Evolutionary conservation across 1,284 basidiomycete species (phyloP), one percentile per base, ranked within the genome.

Genomic region (Boletellus deceptivus): DNA sequence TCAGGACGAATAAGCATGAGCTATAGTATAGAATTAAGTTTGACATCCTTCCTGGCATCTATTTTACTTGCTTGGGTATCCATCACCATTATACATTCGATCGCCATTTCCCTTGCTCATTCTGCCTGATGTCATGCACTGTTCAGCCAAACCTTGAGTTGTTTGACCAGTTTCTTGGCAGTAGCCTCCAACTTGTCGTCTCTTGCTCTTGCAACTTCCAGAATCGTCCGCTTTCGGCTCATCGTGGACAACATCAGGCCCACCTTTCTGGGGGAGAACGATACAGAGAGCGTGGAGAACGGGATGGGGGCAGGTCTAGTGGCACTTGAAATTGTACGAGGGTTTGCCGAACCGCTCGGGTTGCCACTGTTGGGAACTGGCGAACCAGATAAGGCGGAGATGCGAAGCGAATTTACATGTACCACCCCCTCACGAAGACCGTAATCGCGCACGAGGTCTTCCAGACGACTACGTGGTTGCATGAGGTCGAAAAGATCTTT

Each of bases 401-500:
- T 55, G 44, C 41, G 52, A 34, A 48, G 52, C n/a, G 38, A 43
- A 35, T 53, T 53, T 41, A 43, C 52, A 31, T 56, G 52, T 17
- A 89, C 68, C 17, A 83, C 69, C 6, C 80, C 80, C 27, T 78
- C 75, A 7, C 76, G 72, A 1, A 75, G 58, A n/a, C 86, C 87
- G 56, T 83, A 80, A 5, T 70, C 57, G 43, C 82, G 69, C 6
- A 90, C 72, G 43, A 91, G 75, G 65, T 91, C 88, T 63, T 91
- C 89, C 20, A 86, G 64, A 24, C 89, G 72, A 35, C 79, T 79
- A 44, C 80, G 78, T 9, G 88, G 89, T 69, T 90, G 86, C 61
- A 75, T 76, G 50, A 87, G 76, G 54, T 86, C 83, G 64, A 91
- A 91, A 16, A 91, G 70, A 59, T 91, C 88, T 55, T 79, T 80